These are phyloP conservation scores for Agaricus blazei DNA, from an alignment of 768 basidiomycete genomes.

Conservation along the genomic window DNA sequence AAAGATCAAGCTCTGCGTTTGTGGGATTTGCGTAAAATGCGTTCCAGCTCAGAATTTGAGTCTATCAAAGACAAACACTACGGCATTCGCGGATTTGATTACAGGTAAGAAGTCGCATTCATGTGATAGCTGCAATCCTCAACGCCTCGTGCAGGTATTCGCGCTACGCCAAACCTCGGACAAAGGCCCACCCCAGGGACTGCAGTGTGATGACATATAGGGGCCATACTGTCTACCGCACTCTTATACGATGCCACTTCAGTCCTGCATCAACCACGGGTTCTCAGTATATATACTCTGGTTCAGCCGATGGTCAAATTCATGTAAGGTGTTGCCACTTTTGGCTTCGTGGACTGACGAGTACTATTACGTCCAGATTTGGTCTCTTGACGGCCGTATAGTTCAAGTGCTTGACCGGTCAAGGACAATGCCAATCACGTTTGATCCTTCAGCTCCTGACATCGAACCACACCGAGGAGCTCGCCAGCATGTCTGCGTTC, in stretches of 20 bases:
- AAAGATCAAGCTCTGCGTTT: conserved; percentile 91
- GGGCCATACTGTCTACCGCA: conserved; percentile 85
- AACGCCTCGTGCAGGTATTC: conserved; percentile 41
- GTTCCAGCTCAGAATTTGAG: conserved; percentile 65
- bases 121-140: neutral
- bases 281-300: conserved; percentile 90
- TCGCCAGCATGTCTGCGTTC: conserved; percentile 53
- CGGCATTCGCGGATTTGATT: conserved; percentile 67
- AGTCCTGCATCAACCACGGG: conserved; percentile 92
- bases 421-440: conserved; percentile 61
- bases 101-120: conserved; percentile 50
- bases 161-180: conserved; percentile 58
- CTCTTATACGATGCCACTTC: conserved; percentile 95
- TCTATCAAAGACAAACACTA: conserved; percentile 42
- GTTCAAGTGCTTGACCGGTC: conserved; percentile 83
- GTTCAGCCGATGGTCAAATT: conserved; percentile 79
- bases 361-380: conserved; percentile 54
- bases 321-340: conserved; percentile 49
- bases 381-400: conserved; percentile 87
- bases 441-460: conserved; percentile 67
- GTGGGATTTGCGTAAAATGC: conserved; percentile 96
- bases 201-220: conserved; percentile 95
- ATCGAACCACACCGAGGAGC: conserved; percentile 23
- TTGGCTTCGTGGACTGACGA: neutral
- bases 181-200: conserved; percentile 73